Evolutionary conservation across 768 basidiomycete species (phyloP).

Genomic region (Agaricus blazei): DNA sequence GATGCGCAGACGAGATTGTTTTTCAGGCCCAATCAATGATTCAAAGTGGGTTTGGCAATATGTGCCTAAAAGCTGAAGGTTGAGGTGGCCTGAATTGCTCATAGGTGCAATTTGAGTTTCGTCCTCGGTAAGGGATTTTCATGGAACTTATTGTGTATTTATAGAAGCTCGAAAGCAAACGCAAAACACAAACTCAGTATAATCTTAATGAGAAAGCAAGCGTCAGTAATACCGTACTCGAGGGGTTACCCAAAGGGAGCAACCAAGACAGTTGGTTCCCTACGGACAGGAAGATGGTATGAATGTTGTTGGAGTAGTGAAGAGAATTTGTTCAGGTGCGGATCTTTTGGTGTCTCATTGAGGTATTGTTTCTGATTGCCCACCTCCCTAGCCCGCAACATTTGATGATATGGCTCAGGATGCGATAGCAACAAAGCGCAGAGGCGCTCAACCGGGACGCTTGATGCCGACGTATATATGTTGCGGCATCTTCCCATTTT

Average conservation of each 20-base stretch:
- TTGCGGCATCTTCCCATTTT: conserved; percentile 86
- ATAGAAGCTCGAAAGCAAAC: conserved; percentile 3
- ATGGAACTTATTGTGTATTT: background rate
- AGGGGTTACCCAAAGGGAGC: conserved; percentile 1
- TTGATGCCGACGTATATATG: conserved; percentile 84
- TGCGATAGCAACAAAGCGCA: conserved; percentile 56
- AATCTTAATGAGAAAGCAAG: conserved; percentile 54
- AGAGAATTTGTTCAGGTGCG: conserved; percentile 89
- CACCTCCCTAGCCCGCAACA: conserved; percentile 67
- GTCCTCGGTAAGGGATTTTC: background rate
- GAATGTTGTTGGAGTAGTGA: conserved; percentile 87
- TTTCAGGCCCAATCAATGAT: conserved; percentile 93
- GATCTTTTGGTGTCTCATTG: background rate
- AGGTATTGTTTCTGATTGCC: background rate
- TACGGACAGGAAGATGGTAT: conserved; percentile 80
- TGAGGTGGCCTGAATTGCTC: conserved; percentile 84
- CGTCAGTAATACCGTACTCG: conserved; percentile 43
- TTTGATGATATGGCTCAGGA: conserved; percentile 97
- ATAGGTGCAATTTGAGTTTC: conserved; percentile 40
- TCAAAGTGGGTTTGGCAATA: conserved; percentile 82
- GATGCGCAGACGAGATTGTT: conserved; percentile 95
- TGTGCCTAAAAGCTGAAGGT: conserved; percentile 69
- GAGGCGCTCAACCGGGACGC: conserved; percentile 38
- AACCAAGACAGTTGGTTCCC: conserved; percentile 90
- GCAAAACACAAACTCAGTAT: background rate